Evolutionary conservation across 179 eudicot genomes (phyloP).

Genomic region (Patellifolia procumbens): DNA sequence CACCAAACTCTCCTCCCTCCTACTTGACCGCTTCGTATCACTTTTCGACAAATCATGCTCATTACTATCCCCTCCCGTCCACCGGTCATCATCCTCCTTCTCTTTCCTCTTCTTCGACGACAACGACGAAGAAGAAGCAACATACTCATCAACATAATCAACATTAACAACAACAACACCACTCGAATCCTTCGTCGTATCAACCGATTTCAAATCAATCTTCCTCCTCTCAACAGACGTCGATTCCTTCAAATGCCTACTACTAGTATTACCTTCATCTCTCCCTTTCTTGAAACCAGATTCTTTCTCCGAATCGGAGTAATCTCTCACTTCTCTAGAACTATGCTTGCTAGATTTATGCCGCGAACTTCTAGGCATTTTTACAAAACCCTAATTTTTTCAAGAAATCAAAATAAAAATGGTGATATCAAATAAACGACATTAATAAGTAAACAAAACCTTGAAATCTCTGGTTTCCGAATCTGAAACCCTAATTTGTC

Average conservation of each 20-base stretch:
- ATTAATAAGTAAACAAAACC: slow-evolving; percentile 4
- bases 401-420: slow-evolving; percentile 9
- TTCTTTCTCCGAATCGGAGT: slow-evolving; percentile 83
- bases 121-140: slow-evolving; percentile 35
- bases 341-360: slow-evolving; percentile 90
- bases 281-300: slow-evolving; percentile 41
- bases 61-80: slow-evolving; percentile 60
- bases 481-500: slow-evolving; percentile 20
- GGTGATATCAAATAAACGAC: not conserved
- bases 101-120: slow-evolving; percentile 69
- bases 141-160: slow-evolving; percentile 48
- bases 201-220: slow-evolving; percentile 40
- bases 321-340: slow-evolving; percentile 56
- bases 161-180: slow-evolving; percentile 45
- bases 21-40: slow-evolving; percentile 60
- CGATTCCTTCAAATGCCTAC: slow-evolving; percentile 56
- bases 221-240: slow-evolving; percentile 69
- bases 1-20: slow-evolving; percentile 41
- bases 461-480: not conserved
- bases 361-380: slow-evolving; percentile 89
- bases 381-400: not conserved
- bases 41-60: slow-evolving; percentile 35
- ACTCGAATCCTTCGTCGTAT: slow-evolving; percentile 39
- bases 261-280: slow-evolving; percentile 41
- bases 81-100: slow-evolving; percentile 72